Evolutionary conservation across 108 stramenopile genomes (phyloP), one percentile per base, ranked within the genome.

Genomic region (Nitzschia sp.): DNA sequence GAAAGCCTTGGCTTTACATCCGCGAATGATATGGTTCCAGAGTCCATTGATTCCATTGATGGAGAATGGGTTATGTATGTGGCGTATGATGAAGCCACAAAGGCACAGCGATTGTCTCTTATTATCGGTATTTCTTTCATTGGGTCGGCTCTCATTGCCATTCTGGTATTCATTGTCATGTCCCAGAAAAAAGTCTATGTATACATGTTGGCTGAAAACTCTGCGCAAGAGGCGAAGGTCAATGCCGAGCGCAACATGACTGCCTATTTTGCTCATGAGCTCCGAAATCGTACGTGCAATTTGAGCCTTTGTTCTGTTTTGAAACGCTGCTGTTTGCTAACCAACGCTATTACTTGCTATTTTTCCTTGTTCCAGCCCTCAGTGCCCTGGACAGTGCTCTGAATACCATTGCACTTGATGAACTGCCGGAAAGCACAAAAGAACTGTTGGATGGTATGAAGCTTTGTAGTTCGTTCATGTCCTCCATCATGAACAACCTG

Each of bases 261-360:
- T 25, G 77, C 77, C 22, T 79, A 79, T 26, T 79, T 79, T 63
- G 77, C 77, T 50, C 77, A 79, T 62, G 77, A 79, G 53, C 65
- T 79, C 10, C 39, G 77, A 44, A 79, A 79, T 63, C 70, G 61
- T 62, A 62, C 42, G 61, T 58, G 8, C 17, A 17, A 17, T 6
- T 58, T 54, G 53, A 3, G 29, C 5, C 1, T 34, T 3, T 34
- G 29, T 34, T 34, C 3, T 34, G 29, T 34, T 34, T n/a, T 1
- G 29, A 34, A 1, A 34, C 29, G 5, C 29, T 34, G 5, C 29
- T 34, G 29, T 34, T 34, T 34, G 1, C 29, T 34, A 1, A 34
- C 29, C 29, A 34, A 34, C 5, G 29, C n/a, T n/a, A n/a, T n/a
- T n/a, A n/a, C n/a, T n/a, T n/a, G n/a, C 10, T 43, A 43, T 43